Conservation (phyloP, 768 basidiomycete species). For the Daedaleopsis nitida region DNA sequence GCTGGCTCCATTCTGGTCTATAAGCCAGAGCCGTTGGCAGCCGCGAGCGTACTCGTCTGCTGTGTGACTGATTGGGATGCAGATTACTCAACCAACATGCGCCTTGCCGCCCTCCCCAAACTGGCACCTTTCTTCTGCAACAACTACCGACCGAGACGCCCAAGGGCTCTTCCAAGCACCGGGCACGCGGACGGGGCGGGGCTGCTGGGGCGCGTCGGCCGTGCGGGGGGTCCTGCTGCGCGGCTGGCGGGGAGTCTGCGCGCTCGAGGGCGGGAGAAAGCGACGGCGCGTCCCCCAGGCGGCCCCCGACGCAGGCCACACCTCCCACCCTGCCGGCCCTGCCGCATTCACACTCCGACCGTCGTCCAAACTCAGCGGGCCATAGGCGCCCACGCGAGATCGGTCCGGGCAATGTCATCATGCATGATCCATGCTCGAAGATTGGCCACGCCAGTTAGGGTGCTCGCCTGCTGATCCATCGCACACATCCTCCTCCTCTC, state of each 20-base stretch:
- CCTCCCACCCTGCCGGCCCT: constrained; percentile 14
- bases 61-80: constrained; percentile 19
- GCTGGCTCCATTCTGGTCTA: constrained; percentile 23
- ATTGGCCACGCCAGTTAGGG: constrained; percentile 3
- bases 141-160: neutral
- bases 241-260: neutral
- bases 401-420: constrained; percentile 19
- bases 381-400: constrained; percentile 13
- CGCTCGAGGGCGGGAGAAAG: neutral
- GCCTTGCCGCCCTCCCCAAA: neutral
- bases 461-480: constrained; percentile 5
- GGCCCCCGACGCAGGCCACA: neutral
- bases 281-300: neutral
- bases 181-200: too few species aligned
- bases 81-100: constrained; percentile 17
- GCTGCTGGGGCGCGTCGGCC: neutral
- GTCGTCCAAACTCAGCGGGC: constrained; percentile 11
- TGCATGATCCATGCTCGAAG: constrained; percentile 8
- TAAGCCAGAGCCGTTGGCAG: too few species aligned
- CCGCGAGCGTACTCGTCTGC: neutral
- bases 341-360: constrained; percentile 16
- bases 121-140: neutral
- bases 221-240: neutral
- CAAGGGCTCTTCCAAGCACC: neutral
- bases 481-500: neutral